These are phyloP conservation scores for Fragaria nilgerrensis DNA, from an alignment of 306 rosid genomes.

Conservation along the genomic window DNA sequence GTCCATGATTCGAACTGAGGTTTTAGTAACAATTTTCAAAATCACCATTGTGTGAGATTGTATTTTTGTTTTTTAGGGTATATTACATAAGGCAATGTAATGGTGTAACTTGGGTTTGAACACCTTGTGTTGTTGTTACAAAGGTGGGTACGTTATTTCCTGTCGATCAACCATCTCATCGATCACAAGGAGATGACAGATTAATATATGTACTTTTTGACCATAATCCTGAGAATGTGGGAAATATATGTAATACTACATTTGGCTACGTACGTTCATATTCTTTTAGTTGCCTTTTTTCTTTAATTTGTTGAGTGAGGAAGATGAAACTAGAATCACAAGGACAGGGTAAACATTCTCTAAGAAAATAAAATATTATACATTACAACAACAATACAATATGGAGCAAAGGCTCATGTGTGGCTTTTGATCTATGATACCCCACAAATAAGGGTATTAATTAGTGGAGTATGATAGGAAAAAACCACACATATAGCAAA, in stretches of 20 bases:
- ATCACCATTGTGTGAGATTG: slow-evolving; percentile 11
- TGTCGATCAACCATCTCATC: not conserved
- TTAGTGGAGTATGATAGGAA: too few relatives aligned
- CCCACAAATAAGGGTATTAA: too few relatives aligned
- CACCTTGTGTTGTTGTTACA: not conserved
- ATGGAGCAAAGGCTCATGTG: too few relatives aligned
- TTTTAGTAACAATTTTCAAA: not conserved
- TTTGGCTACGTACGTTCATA: not conserved
- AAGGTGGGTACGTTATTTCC: not conserved
- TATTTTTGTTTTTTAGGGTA: not conserved
- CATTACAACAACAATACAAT: too few relatives aligned
- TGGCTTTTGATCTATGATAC: too few relatives aligned
- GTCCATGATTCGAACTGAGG: not conserved
- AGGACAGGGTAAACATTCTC: not conserved
- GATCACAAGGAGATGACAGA: not conserved
- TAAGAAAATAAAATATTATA: not conserved
- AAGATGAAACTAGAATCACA: not conserved
- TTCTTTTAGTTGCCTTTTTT: too few relatives aligned
- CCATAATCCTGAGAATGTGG: not conserved
- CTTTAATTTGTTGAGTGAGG: not conserved
- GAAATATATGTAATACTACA: not conserved
- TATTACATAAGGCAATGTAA: not conserved
- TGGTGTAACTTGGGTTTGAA: not conserved
- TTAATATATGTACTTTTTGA: slow-evolving; percentile 11
- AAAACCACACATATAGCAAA: too few relatives aligned